These are phyloP conservation scores for Echites panduratus DNA, from an alignment of 257 asterid genomes.

Conservation along the genomic window DNA sequence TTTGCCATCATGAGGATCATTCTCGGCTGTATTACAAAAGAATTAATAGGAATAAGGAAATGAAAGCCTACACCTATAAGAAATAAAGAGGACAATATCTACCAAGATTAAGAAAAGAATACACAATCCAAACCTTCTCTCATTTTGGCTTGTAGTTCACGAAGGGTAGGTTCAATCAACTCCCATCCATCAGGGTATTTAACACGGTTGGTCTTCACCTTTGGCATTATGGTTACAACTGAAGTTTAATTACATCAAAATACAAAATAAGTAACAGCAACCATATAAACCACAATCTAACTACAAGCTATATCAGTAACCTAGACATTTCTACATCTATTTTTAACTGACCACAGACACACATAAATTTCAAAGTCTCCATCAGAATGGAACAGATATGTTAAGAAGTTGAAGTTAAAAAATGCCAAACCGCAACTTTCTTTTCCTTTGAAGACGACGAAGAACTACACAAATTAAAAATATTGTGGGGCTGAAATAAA, in stretches of 20 bases:
- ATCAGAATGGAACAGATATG: neutral
- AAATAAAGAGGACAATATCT: neutral
- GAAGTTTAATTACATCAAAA: conserved; percentile 1
- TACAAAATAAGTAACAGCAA: too few species aligned
- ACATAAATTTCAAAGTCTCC: neutral
- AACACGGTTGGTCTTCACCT: conserved; percentile 82
- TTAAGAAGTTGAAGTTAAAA: neutral
- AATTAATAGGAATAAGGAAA: neutral
- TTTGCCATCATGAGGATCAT: conserved; percentile 77
- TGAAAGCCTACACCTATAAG: neutral
- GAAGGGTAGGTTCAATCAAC: conserved; percentile 82
- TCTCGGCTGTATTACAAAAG: conserved; percentile 47
- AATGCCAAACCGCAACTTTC: neutral
- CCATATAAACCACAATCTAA: neutral
- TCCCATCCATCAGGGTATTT: conserved; percentile 91
- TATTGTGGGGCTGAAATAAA: neutral
- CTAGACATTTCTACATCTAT: neutral
- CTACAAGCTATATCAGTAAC: neutral
- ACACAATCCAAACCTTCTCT: conserved; percentile 58
- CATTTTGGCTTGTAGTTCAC: conserved; percentile 83
- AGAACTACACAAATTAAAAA: neutral
- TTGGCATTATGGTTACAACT: conserved; percentile 58
- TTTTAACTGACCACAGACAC: neutral
- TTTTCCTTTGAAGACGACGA: neutral
- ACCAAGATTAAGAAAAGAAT: neutral